Evolutionary conservation across 345 rosid genomes (phyloP), one percentile per base, ranked within the genome.

Genomic region (Syzygium oleosum): DNA sequence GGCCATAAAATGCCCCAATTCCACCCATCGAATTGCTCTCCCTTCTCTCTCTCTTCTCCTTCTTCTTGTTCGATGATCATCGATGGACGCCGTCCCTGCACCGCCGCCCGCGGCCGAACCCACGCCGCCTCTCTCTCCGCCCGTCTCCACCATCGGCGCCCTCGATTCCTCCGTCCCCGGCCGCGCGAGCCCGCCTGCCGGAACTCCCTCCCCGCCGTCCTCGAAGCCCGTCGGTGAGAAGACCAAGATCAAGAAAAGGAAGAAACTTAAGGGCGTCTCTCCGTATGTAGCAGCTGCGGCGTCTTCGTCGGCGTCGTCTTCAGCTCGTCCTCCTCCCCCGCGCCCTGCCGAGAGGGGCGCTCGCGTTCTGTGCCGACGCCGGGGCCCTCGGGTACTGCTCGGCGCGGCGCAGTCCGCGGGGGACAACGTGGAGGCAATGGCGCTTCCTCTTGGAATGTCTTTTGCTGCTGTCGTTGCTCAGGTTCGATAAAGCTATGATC

Each of bases 401-500:
- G 49, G 49, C 83, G 12, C 27, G 27, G 83, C 27, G 49, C 83
- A 5, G 83, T 6, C 49, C 49, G 49, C 83, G 83, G 83, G 83
- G 79, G 41, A 4, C 23, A 91, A 91, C 34, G 89, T 94, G 86
- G 99, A 94, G 88, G 95, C 96, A 43, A 89, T 94, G 86, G 99
- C 98, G 8, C 93, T 94, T 55, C 96, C 96, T 90, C 95, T 98
- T 9, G 99, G 99, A 56, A 96, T 98, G 98, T 96, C 99, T 21
- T 92, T 98, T 85, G 99, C 98, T 0, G 99, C 96, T 46, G 94
- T 98, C 86, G 93, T 96, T 84, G 93, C 96, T 77, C 92, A 95
- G 99, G 99, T 97, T 92, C 43, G 88, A 52, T 31, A 49, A 73
- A 27, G 14, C 85, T 53, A 51, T 27, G 63, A 46, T 85, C 55